Base-by-base conservation (phyloP, 2,329 filamentous ascomycete species). In the Dactylellina sp. region DNA sequence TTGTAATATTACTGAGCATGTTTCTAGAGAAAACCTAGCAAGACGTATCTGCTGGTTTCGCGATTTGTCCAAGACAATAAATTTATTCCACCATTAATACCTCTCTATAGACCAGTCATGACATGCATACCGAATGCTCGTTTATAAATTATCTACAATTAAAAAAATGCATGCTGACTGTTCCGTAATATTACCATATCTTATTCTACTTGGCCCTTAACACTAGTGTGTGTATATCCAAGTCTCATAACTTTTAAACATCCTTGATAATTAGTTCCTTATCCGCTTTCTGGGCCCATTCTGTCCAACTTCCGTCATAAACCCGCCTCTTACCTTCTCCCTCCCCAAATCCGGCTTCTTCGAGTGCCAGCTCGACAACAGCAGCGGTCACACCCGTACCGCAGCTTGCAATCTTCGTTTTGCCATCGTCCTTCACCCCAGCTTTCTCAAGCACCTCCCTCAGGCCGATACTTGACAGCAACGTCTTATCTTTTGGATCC, bases 301-400 rank as follows among this genome's bases (percentile, higher is more conserved):
- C 55, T 86, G 95, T 98, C 95, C 95, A 99, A 81, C 93, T 97
- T 52, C 95, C 95, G 81, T 99, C 95, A 79, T 99, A 99, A 20
- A 99, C 85, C 79, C 86, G 89, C 77, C 91, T 87, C 62, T 87
- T 86, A 2, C 76, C 76, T 74, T 89, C 86, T 0, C 76, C 76
- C 74, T 89, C 86, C 0, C 86, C 82, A 2, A 87, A 84, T 1
- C 89, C 89, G 20, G 93, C 92, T 81, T 92, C 89, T 28, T 87
- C 88, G 61, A 99, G 83, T 1, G 93, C 95, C 39, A 93, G 90
- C 80, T 99, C 95, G 44, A 99, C 88, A 46, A 97, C 87, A 16
- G 91, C 92, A 6, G 95, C 95, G 9, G 93, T 98, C 57, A 99
- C 94, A 35, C 95, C 95, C 5, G 93, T 97, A 11, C 95, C 95